Evolutionary conservation across 169 alveolate species (phyloP), one percentile per base, ranked within the genome.

Genomic region (Miamiensis avidus): DNA sequence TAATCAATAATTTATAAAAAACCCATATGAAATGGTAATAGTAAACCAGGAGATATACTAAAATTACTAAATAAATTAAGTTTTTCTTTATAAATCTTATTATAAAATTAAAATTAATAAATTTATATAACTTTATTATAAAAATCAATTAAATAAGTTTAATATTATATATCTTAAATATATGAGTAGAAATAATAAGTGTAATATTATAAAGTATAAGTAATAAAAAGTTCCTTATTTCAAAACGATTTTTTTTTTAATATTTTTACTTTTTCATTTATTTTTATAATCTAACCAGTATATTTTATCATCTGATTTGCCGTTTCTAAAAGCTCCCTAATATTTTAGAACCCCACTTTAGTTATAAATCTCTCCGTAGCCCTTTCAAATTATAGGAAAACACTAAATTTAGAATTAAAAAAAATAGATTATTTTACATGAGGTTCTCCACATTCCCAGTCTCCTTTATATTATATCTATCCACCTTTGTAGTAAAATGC

Each of bases 401-500:
- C 16, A 28, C 28, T 64, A 28, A 25, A 64, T 31, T 81, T 28
- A 65, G 15, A 26, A 26, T 78, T 0, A 34, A n/a, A 16, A 0
- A 1, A 78, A 30, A 65, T 0, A 4, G 16, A 26, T 26, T 11
- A 78, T 78, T 33, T 78, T 33, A 93, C 95, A 88, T 91, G 95
- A 26, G 95, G 95, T 77, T 91, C 95, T 34, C 95, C 95, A 73
- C 95, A 91, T 75, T 91, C 92, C 95, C 95, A 91, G 31, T 85
- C 82, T 15, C 93, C 95, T 83, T 91, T 91, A 85, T 88, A 91
- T 64, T 79, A 84, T 0, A 88, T 65, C 74, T 82, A 74, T 29
- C 92, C 95, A 30, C 84, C 86, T 76, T 89, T 89, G 78, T 84
- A 79, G 76, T 83, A 91, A 85, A 91, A 91, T 74, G 88, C 84